phyloP scores from a whole-genome alignment of 345 rosid species.

The Excoecaria agallocha region DNA sequence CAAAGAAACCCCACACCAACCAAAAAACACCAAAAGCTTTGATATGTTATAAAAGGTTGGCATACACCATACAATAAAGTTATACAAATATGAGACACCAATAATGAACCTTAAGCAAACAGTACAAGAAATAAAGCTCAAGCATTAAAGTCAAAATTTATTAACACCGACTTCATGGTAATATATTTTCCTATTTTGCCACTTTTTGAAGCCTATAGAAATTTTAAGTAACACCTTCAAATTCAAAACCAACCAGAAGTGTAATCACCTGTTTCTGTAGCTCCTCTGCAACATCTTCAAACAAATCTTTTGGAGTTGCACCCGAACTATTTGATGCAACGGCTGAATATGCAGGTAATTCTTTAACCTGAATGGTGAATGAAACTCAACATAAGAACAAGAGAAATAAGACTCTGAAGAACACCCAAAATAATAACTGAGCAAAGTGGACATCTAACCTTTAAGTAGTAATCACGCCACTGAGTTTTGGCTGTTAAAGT shows the following conservation, averaged over 20 bases:
- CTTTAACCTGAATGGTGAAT: constrained; percentile 59
- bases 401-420: constrained; percentile 13
- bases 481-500: constrained; percentile 70
- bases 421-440: constrained; percentile 6
- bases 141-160: background rate
- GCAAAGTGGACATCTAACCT: constrained; percentile 42
- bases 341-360: constrained; percentile 62
- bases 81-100: background rate
- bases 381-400: background rate
- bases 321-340: constrained; percentile 80
- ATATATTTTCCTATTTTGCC: background rate
- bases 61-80: background rate
- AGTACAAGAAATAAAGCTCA: background rate
- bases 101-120: background rate
- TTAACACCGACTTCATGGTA: background rate
- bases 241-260: background rate
- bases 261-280: constrained; percentile 62
- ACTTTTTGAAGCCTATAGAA: background rate
- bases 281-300: constrained; percentile 85
- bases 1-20: background rate
- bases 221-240: background rate
- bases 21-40: background rate
- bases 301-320: constrained; percentile 86
- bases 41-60: background rate
- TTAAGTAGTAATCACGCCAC: constrained; percentile 81